A percentile compares a stretch with the other conserved stretches of the same genome.
Evolutionary conservation across 306 rosid species (phyloP).

Genomic region (Lathyrus aphaca): DNA sequence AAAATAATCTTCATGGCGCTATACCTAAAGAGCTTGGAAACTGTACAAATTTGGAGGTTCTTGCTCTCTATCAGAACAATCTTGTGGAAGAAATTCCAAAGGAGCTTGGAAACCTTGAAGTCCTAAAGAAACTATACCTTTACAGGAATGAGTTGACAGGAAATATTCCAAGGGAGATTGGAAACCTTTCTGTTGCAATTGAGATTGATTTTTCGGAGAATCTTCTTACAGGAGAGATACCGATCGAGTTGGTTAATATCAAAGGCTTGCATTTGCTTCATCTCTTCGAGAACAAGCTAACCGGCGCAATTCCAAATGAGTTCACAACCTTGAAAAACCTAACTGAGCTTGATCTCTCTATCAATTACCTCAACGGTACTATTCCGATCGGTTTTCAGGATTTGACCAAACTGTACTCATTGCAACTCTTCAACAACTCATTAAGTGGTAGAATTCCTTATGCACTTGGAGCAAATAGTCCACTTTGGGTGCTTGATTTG

Average conservation of each 20-base stretch:
- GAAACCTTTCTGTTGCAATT: constrained; percentile 63
- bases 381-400: constrained; percentile 67
- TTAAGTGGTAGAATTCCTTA: constrained; percentile 68
- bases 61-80: constrained; percentile 68
- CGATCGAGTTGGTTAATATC: constrained; percentile 59
- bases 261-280: constrained; percentile 54
- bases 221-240: constrained; percentile 60
- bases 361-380: constrained; percentile 62
- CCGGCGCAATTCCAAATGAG: constrained; percentile 70
- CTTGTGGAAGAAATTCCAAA: constrained; percentile 64
- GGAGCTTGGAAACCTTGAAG: constrained; percentile 61
- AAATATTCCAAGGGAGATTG: constrained; percentile 75
- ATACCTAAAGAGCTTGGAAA: constrained; percentile 74
- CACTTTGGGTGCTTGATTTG: constrained; percentile 80
- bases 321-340: constrained; percentile 60
- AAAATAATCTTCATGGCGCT: constrained; percentile 56
- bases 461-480: constrained; percentile 60
- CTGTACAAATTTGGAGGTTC: constrained; percentile 56
- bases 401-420: constrained; percentile 47
- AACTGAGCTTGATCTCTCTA: constrained; percentile 71
- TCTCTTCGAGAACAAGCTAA: constrained; percentile 72
- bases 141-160: constrained; percentile 72
- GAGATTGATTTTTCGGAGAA: constrained; percentile 87
- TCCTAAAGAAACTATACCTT: constrained; percentile 58
- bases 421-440: constrained; percentile 72